Evolutionary conservation across 257 asterid species (phyloP).

Genomic region (Coffea eugenioides): DNA sequence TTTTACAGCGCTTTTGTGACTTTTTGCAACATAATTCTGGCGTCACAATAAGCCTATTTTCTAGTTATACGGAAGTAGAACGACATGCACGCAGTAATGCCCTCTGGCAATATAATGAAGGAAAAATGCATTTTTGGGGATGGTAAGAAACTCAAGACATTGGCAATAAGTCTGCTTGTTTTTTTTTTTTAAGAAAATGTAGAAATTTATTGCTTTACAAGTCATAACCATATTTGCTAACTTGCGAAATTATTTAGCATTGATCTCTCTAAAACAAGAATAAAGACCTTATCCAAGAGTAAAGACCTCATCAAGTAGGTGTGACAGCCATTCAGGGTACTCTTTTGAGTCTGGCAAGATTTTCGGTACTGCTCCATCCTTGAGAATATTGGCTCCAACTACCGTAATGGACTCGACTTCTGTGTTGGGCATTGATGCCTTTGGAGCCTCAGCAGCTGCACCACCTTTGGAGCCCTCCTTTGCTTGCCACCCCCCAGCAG

Average conservation of each 20-base stretch:
- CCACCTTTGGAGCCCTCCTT: conserved; percentile 91
- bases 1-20: no score
- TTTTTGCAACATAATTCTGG: no score
- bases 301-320: conserved; percentile 54
- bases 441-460: conserved; percentile 70
- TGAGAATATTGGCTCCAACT: conserved; percentile 75
- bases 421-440: conserved; percentile 66
- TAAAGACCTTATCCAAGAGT: background rate
- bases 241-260: background rate
- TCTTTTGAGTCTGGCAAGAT: conserved; percentile 64
- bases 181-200: background rate
- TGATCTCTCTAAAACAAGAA: background rate
- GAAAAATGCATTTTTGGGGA: background rate
- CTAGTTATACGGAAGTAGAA: background rate
- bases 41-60: no score
- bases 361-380: conserved; percentile 89
- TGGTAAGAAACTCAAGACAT: background rate
- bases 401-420: conserved; percentile 89
- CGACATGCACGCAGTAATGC: background rate
- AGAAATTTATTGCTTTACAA: background rate
- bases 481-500: conserved; percentile 73
- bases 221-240: no score
- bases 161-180: background rate
- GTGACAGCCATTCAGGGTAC: conserved; percentile 91
- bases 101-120: background rate